These are phyloP conservation scores for Aspergillus aculeatinus DNA, from an alignment of 2,329 filamentous ascomycete genomes.

Conservation along the genomic window DNA sequence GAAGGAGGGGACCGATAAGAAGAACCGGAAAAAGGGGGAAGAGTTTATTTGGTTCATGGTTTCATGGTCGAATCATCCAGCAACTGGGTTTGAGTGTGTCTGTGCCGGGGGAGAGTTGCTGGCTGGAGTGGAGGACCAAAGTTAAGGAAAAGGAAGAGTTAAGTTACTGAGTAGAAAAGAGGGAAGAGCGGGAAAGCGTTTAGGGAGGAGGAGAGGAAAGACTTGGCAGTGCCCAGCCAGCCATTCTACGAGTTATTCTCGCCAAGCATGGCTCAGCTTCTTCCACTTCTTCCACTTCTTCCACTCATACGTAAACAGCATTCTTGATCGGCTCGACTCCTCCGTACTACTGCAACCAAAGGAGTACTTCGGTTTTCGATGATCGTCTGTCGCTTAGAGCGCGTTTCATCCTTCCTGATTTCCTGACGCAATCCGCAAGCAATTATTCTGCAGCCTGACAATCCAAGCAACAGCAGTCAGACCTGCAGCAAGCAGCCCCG, in stretches of 20 bases:
- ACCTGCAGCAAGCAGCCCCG: background rate
- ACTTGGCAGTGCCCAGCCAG: background rate
- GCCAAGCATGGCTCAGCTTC: conserved; percentile 7
- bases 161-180: too few species aligned
- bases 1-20: background rate
- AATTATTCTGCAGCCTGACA: background rate
- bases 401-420: background rate
- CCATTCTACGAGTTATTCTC: background rate
- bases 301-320: background rate
- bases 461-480: background rate
- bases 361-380: background rate
- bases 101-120: background rate
- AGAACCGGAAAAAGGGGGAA: conserved; percentile 4
- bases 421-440: background rate
- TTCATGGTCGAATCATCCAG: background rate
- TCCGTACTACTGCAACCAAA: too few species aligned
- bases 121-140: background rate
- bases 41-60: background rate
- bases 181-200: background rate
- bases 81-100: background rate
- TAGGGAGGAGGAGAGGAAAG: background rate
- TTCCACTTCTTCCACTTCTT: background rate
- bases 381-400: background rate
- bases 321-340: too few species aligned
- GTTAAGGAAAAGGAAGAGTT: background rate